phyloP scores from a whole-genome alignment of 257 asterid species.

The Nicotiana knightiana region DNA sequence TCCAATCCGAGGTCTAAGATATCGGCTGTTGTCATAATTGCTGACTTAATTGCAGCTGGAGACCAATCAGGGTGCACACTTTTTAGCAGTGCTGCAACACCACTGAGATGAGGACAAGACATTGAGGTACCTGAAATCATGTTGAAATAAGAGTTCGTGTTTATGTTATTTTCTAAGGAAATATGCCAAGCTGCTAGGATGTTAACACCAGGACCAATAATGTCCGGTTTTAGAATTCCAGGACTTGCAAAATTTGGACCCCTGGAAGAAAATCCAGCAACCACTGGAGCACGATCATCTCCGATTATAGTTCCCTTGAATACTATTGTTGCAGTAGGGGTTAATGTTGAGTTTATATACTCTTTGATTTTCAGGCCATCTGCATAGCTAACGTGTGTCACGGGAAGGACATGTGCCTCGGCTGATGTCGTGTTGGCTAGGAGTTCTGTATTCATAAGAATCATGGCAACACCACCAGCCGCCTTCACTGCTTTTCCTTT shows the following conservation, averaged over 20 bases:
- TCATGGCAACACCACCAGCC: constrained; percentile 39
- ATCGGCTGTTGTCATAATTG: constrained; percentile 29
- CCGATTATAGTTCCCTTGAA: constrained; percentile 28
- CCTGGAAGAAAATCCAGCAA: constrained; percentile 28
- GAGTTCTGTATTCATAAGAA: constrained; percentile 7
- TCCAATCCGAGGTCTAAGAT: background rate
- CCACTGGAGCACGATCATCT: constrained; percentile 15
- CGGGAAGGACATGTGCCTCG: constrained; percentile 25
- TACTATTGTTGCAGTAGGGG: constrained; percentile 9
- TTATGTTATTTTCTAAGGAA: background rate
- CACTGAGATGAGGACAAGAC: constrained; percentile 38
- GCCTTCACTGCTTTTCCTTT: constrained; percentile 24
- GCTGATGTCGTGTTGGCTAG: constrained; percentile 2
- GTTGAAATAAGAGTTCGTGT: constrained; percentile 4
- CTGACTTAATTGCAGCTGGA: constrained; percentile 30
- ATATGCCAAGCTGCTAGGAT: constrained; percentile 29
- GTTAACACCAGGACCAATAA: constrained; percentile 28
- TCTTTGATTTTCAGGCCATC: constrained; percentile 23
- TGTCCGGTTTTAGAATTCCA: constrained; percentile 28
- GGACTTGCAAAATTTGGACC: constrained; percentile 26
- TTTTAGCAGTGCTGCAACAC: constrained; percentile 27
- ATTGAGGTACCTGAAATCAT: constrained; percentile 31
- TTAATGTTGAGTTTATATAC: constrained; percentile 15
- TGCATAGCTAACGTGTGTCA: constrained; percentile 13
- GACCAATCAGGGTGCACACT: constrained; percentile 33